phyloP scores from a whole-genome alignment of 306 rosid genomes.

The Corylus avellana region DNA sequence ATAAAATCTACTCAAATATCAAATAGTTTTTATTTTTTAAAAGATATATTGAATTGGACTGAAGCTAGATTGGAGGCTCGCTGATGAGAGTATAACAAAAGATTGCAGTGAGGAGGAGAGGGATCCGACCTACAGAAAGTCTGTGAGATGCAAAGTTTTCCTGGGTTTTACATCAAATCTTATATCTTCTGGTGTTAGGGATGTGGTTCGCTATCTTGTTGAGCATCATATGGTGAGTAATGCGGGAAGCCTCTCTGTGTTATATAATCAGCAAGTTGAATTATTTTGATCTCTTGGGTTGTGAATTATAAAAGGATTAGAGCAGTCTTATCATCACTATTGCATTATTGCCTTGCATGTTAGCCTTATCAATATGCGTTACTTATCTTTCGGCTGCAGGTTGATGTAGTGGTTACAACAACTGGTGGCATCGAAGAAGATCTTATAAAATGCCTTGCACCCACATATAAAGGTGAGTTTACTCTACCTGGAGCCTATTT shows the following conservation, averaged over 20 bases:
- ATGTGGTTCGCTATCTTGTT: constrained; percentile 69
- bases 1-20: background rate
- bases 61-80: constrained; percentile 93
- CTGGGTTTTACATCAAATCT: constrained; percentile 95
- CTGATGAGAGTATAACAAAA: constrained; percentile 54
- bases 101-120: constrained; percentile 62
- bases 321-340: background rate
- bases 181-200: constrained; percentile 91
- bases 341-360: background rate
- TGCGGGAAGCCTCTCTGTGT: background rate
- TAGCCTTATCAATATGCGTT: background rate
- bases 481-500: constrained; percentile 68
- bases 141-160: constrained; percentile 73
- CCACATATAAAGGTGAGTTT: constrained; percentile 83
- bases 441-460: constrained; percentile 90
- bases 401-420: constrained; percentile 87
- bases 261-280: background rate
- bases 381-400: constrained; percentile 38
- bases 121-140: constrained; percentile 49
- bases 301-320: background rate
- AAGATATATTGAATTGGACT: constrained; percentile 23
- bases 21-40: background rate
- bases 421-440: constrained; percentile 96
- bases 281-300: background rate
- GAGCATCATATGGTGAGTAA: constrained; percentile 83